Base-by-base conservation (phyloP, 768 basidiomycete species). In the Suillus plorans region DNA sequence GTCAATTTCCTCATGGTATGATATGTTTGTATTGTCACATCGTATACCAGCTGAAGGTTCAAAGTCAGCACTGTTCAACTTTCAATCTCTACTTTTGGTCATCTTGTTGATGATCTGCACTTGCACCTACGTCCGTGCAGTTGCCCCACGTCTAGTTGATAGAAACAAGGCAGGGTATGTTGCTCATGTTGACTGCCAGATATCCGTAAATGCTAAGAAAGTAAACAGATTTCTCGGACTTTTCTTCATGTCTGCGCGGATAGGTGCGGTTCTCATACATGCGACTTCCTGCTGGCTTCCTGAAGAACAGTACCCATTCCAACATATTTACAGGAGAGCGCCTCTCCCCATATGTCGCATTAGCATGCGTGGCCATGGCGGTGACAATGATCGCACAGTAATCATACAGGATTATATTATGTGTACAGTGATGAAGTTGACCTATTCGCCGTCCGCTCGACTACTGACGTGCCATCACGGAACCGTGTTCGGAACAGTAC, bases 41-140 rank as follows among this genome's bases (percentile, higher is more conserved):
- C 5, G 12, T 22, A 13, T 28, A 28, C 39, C 5, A 13, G 25
- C 58, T 59, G 18, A 59, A 31, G 18, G 25, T 18, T 1, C 41
- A 41, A 73, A 91, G 90, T 96, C 97, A 36, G 97, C 97, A 2
- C 85, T 99, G 28, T 98, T 99, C 88, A 97, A 98, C 80, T 99
- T 99, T 74, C 91, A 97, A 77, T 95, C 96, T 0, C 85, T 99
- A 22, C 85, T 99, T 22, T 88, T 97, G 72, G 95, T 97, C 75
- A 89, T 98, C 68, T 85, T 99, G 10, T 84, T 99, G 58, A 83
- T 92, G 76, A 95, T 98, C 65, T 99, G 97, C 81, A 99, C 97
- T 64, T 98, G 94, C 81, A 95, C 97, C 4, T 99, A 99, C 77
- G 85, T 96, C 16, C 89, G 97, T 53, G 89, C 93, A 0, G 89